Base-by-base conservation (phyloP, 108 stramenopile species). In the Nitzschia inconspicua region DNA sequence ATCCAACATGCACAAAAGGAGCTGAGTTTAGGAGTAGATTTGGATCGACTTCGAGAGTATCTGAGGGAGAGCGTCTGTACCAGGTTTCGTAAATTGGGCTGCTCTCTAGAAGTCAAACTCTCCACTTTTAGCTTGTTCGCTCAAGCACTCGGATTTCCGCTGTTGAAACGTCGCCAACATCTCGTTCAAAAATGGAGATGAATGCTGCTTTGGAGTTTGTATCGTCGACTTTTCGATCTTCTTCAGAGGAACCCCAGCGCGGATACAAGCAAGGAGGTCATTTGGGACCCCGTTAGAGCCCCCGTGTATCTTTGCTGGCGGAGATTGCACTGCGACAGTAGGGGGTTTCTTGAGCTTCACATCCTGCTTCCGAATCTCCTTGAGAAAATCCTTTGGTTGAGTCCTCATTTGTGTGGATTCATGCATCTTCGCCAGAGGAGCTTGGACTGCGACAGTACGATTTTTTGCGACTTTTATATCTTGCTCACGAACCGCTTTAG, bases 161-260 rank as follows among this genome's bases (percentile, higher is more conserved):
- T 66, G 16, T 36, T 66, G 65, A 18, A 66, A 25, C 25, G 57
- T 57, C 27, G 44, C 47, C 34, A 66, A 44, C n/a, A 66, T 36
- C 13, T 22, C 56, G 26, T 28, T 57, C 26, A 44, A 48, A n/a
- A n/a, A n/a, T 27, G 39, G 65, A 9, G 61, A 34, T 30, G 30
- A 20, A 5, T 23, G 19, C 32, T 23, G 47, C 22, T 25, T 27
- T 11, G 14, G 18, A 8, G 29, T 4, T 16, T 23, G 26, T 47
- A 13, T 14, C 37, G 37, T 39, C 25, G 51, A n/a, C 3, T 19
- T 2, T 3, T 29, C 24, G 22, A 53, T n/a, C 7, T 55, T 50
- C 44, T 55, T 65, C 18, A 66, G 39, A 4, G 44, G 16, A 4
- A 57, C 43, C 4, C 65, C 65, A 28, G 30, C 47, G 39, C 44